Base-by-base conservation (phyloP, 352 stramenopile genomes). In the Blastocystis sp. region DNA sequence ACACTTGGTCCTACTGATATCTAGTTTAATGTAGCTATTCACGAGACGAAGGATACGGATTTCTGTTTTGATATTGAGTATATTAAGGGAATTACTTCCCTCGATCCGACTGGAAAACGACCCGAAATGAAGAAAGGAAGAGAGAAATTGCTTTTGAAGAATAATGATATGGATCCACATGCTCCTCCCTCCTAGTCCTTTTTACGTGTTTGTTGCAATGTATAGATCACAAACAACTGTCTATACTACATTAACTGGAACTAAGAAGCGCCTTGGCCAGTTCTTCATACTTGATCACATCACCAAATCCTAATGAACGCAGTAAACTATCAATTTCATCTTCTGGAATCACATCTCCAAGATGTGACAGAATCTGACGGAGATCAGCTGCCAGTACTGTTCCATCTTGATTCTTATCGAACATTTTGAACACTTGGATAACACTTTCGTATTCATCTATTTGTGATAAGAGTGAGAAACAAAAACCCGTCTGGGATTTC, bases 31-130 rank as follows among this genome's bases (percentile, higher is more conserved):
- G 69, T 89, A 17, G 60, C 78, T 48, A 89, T 89, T 30, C 60
- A 76, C n/a, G 66, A 76, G 33, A 89, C 78, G 24, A 79, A 89
- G 35, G 60, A 76, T n/a, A 89, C 60, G 7, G 78, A 89, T 37
- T 89, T 89, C 48, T 79, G 60, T 35, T 89, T 89, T 30, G 78
- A 89, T 27, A 89, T 89, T 44, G 78, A 76, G 27, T 89, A 89
- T 30, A 89, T 89, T 0, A 89, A 89, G 54, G 78, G 78, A 0
- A 89, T 89, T n/a, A 89, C 37, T 17, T 56, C 37, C 17, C 66
- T 89, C 6, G 66, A 89, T 53, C 40, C 58, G 0, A 22, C 15
- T 54, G 78, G 78, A 2, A 89, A 89, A 30, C 51, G 73, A 51
- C 73, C 73, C 44, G 73, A 84, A 64, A 84, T 84, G 73, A 84